A percentile compares a stretch with the other conserved stretches of the same genome.
Conservation (phyloP, 2,329 filamentous ascomycete species). For the Dactylellina parvicollis region DNA sequence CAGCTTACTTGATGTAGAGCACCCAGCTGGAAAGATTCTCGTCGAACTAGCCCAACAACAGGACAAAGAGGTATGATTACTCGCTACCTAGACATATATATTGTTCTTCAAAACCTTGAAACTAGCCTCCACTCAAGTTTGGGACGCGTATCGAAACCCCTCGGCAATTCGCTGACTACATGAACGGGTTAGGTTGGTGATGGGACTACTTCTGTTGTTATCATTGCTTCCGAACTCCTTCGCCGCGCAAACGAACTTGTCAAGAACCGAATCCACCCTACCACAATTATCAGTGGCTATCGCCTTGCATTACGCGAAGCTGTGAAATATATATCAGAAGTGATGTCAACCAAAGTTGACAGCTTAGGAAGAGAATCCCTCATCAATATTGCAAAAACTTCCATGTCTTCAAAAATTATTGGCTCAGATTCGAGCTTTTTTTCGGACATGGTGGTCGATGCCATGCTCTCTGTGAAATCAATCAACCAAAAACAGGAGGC, state of each 20-base stretch:
- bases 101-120: too few species aligned
- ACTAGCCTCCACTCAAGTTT: neutral
- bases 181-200: constrained; percentile 75
- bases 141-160: neutral
- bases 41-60: constrained; percentile 98
- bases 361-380: constrained; percentile 88
- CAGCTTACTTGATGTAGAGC: constrained; percentile 92
- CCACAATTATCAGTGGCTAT: constrained; percentile 98
- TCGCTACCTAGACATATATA: too few species aligned
- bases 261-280: constrained; percentile 99
- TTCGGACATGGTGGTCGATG: constrained; percentile 95
- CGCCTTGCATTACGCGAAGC: constrained; percentile 93
- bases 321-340: constrained; percentile 98
- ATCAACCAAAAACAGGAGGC: constrained; percentile 88
- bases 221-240: constrained; percentile 95
- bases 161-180: neutral
- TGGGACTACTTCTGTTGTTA: constrained; percentile 95
- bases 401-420: constrained; percentile 99
- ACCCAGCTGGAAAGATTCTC: constrained; percentile 97
- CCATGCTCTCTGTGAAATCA: constrained; percentile 92
- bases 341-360: constrained; percentile 95
- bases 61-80: constrained; percentile 78
- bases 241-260: constrained; percentile 95
- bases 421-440: constrained; percentile 96
- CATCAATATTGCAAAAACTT: constrained; percentile 95